These are phyloP conservation scores for Rosa persica DNA, from an alignment of 306 rosid species.

Conservation along the genomic window DNA sequence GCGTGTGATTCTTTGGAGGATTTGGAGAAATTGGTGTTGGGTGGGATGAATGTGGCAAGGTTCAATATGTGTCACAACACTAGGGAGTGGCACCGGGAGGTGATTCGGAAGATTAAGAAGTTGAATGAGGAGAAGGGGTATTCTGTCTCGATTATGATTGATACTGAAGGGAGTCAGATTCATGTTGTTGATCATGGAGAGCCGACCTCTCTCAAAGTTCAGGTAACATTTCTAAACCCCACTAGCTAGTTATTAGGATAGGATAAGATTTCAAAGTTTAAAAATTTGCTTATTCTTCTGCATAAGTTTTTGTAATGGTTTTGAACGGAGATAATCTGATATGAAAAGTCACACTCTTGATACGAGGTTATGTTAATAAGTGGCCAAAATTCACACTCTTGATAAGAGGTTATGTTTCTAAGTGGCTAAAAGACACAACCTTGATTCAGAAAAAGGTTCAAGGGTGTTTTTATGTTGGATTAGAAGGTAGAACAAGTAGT, in stretches of 20 bases:
- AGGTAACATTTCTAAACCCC: constrained; percentile 38
- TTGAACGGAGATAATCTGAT: background rate
- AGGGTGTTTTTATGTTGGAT: background rate
- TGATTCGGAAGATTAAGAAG: constrained; percentile 68
- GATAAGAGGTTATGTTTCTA: background rate
- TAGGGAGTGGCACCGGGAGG: constrained; percentile 76
- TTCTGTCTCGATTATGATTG: constrained; percentile 83
- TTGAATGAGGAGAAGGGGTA: constrained; percentile 66
- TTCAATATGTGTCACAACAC: constrained; percentile 88
- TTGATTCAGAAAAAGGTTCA: background rate
- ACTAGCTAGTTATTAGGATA: background rate
- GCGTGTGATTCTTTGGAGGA: constrained; percentile 67
- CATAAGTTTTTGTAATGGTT: background rate
- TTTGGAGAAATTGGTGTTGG: constrained; percentile 72
- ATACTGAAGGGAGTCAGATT: constrained; percentile 87
- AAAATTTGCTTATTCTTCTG: background rate
- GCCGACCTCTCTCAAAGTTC: constrained; percentile 74
- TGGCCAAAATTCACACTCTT: background rate
- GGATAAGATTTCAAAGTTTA: background rate
- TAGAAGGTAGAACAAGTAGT: background rate
- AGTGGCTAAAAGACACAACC: background rate
- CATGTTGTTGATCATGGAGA: constrained; percentile 90
- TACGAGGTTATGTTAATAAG: background rate
- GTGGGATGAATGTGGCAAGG: constrained; percentile 89
- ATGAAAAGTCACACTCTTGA: background rate